Evolutionary conservation across 805 yeast genomes (phyloP).

Genomic region (Dipodascopsis tothii): DNA sequence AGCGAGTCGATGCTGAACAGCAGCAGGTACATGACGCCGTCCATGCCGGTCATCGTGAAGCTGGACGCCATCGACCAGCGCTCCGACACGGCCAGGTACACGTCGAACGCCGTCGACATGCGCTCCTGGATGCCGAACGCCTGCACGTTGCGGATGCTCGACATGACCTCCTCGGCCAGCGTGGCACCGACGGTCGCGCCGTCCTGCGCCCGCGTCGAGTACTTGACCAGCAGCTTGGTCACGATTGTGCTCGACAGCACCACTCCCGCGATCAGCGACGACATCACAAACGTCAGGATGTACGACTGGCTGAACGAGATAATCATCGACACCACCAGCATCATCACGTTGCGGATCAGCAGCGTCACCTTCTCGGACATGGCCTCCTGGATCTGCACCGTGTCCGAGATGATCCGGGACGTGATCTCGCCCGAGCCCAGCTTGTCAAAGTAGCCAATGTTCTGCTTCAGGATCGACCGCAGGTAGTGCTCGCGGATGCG

Average conservation of each 20-base stretch:
- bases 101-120: constrained; percentile 25
- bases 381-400: constrained; percentile 37
- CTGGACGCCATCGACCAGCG: constrained; percentile 4
- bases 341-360: constrained; percentile 33
- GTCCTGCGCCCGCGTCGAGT: constrained; percentile 8
- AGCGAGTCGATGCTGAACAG: constrained; percentile 35
- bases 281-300: constrained; percentile 33
- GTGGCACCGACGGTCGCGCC: constrained; percentile 24
- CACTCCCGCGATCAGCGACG: constrained; percentile 28
- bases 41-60: constrained; percentile 30
- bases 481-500: constrained; percentile 35
- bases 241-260: constrained; percentile 19
- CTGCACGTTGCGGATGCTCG: constrained; percentile 36
- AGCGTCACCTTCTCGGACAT: constrained; percentile 37
- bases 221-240: constrained; percentile 26
- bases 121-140: constrained; percentile 38
- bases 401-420: constrained; percentile 36
- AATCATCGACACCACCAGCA: constrained; percentile 34
- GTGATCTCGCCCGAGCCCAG: constrained; percentile 39
- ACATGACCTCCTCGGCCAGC: constrained; percentile 37
- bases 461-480: constrained; percentile 34
- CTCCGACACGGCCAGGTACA: constrained; percentile 12
- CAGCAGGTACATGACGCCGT: constrained; percentile 33
- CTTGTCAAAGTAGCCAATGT: constrained; percentile 37
- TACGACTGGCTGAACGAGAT: constrained; percentile 34